Conservation (phyloP, 106 monocot species). For the Dactylorhiza incarnata region DNA sequence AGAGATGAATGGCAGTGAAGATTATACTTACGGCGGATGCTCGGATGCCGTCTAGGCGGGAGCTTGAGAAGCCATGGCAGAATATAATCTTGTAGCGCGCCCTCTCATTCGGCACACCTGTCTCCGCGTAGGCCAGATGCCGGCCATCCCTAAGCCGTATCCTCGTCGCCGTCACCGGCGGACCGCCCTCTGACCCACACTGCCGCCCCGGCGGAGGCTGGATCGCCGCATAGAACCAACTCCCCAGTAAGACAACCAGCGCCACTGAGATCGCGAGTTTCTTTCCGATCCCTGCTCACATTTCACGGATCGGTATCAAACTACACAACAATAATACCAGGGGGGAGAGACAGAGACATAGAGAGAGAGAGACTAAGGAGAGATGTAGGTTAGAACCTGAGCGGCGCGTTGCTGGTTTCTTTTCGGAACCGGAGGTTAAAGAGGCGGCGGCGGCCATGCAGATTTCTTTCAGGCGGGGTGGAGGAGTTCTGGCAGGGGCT, state of each 20-base stretch:
- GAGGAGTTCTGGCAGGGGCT: no score
- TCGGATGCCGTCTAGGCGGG: slow-evolving; percentile 27
- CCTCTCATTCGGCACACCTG: slow-evolving; percentile 37
- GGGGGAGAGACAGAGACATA: background rate
- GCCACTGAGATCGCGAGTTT: slow-evolving; percentile 8
- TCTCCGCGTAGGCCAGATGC: slow-evolving; percentile 47
- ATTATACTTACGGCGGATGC: slow-evolving; percentile 25
- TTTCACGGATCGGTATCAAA: background rate
- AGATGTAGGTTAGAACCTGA: background rate
- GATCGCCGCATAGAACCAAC: slow-evolving; percentile 30
- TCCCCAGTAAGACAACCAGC: slow-evolving; percentile 18
- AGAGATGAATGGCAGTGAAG: background rate
- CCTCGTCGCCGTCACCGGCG: slow-evolving; percentile 50
- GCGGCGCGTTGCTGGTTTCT: background rate
- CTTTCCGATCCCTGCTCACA: background rate
- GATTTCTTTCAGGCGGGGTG: background rate
- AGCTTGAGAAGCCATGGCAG: slow-evolving; percentile 50
- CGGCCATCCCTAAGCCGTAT: slow-evolving; percentile 48
- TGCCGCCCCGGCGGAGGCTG: slow-evolving; percentile 25
- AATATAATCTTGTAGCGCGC: slow-evolving; percentile 48
- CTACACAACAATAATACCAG: background rate
- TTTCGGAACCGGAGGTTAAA: no score
- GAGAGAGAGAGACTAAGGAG: background rate
- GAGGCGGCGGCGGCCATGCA: background rate
- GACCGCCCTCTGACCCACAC: slow-evolving; percentile 46